A percentile compares a stretch with the other conserved stretches of the same genome.
Conservation (phyloP, 2,329 filamentous ascomycete species). For the Colletotrichum sp. region DNA sequence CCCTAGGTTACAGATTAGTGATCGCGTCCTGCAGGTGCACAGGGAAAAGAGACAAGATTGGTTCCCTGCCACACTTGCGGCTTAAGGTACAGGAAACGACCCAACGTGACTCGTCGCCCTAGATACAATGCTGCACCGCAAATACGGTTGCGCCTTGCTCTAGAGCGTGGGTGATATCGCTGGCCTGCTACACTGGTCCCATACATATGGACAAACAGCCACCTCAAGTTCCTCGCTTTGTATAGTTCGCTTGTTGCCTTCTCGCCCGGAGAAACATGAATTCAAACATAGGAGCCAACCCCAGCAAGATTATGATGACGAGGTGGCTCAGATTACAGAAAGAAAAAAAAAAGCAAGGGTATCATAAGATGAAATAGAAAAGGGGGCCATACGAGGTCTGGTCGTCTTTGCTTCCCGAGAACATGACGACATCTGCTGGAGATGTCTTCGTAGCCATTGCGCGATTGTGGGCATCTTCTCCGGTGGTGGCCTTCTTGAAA, state of each 20-base stretch:
- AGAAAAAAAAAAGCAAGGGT: conserved; percentile 1
- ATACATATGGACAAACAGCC: not conserved
- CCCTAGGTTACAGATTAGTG: conserved; percentile 55
- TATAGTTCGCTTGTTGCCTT: not conserved
- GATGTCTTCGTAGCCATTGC: conserved; percentile 89
- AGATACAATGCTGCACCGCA: conserved; percentile 44
- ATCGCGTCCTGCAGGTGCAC: not conserved
- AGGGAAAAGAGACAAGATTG: not conserved
- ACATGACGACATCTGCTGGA: conserved; percentile 95
- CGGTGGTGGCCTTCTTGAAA: conserved; percentile 86
- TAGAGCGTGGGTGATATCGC: conserved; percentile 38
- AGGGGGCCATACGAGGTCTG: conserved; percentile 78
- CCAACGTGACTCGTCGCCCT: conserved; percentile 53
- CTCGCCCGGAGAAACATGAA: not conserved
- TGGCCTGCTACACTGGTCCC: not conserved
- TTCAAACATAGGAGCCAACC: not conserved
- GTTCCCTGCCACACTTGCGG: not conserved
- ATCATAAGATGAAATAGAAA: conserved; percentile 24
- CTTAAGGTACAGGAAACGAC: conserved; percentile 4
- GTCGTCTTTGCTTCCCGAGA: conserved; percentile 94
- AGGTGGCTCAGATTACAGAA: not conserved
- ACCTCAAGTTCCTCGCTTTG: not conserved
- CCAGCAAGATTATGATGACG: not conserved
- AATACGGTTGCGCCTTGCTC: conserved; percentile 39
- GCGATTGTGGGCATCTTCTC: conserved; percentile 81